These are phyloP conservation scores for Nothophoma quercina DNA, from an alignment of 2,329 filamentous ascomycete genomes.

Conservation along the genomic window DNA sequence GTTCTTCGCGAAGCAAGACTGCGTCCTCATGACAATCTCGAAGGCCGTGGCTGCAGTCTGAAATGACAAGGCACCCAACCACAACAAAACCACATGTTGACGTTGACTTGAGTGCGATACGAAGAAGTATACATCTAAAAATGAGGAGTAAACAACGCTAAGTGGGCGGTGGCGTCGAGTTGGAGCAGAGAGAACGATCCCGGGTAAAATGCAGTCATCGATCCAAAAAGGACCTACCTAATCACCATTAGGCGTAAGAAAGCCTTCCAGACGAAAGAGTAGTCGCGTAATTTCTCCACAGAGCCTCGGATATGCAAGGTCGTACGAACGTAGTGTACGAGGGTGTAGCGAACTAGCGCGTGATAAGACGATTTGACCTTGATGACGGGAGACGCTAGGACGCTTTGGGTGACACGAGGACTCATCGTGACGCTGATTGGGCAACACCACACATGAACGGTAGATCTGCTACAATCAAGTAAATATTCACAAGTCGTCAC, in stretches of 20 bases:
- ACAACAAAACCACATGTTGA: background rate
- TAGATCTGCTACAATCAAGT: background rate
- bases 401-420: slow-evolving; percentile 26
- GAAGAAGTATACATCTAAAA: background rate
- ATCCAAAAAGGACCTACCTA: slow-evolving; percentile 5
- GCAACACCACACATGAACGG: background rate
- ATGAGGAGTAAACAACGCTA: slow-evolving; percentile 5
- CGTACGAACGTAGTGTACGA: slow-evolving; percentile 18
- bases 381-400: slow-evolving; percentile 26
- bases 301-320: slow-evolving; percentile 11
- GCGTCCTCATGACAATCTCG: background rate
- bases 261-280: background rate
- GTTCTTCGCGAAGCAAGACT: background rate
- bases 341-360: slow-evolving; percentile 14
- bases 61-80: background rate
- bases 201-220: background rate
- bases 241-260: slow-evolving; percentile 4
- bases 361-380: slow-evolving; percentile 32
- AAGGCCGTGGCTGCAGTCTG: background rate
- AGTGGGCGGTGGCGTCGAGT: slow-evolving; percentile 8
- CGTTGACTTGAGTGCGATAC: background rate
- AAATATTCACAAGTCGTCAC: background rate
- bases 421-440: slow-evolving; percentile 28
- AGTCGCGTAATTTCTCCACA: background rate
- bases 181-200: background rate